These are phyloP conservation scores for Ogataea sp. DNA, from an alignment of 805 yeast species.

Conservation along the genomic window DNA sequence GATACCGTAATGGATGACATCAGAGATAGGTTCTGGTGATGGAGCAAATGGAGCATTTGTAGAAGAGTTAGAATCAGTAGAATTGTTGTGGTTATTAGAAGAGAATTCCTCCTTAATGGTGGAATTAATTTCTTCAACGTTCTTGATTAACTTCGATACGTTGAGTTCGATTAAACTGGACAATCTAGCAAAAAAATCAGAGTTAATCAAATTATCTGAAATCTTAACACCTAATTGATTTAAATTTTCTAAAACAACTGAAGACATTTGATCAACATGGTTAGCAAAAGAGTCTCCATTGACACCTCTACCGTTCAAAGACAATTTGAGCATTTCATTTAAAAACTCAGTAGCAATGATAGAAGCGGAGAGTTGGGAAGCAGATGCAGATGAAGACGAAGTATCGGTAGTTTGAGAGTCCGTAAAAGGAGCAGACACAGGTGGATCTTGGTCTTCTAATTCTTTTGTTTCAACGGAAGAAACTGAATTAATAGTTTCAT, in stretches of 20 bases:
- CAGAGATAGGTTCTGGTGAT: slow-evolving; percentile 1
- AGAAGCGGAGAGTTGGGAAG: not conserved
- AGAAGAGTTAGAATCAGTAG: slow-evolving; percentile 1
- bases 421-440: not conserved
- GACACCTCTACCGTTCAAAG: not conserved
- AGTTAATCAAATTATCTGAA: slow-evolving; percentile 13
- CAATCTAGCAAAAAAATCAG: slow-evolving; percentile 13
- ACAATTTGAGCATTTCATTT: not conserved
- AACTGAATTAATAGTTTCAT: not conserved
- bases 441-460: not conserved
- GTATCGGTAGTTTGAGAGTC: not conserved
- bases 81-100: slow-evolving; percentile 6
- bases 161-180: slow-evolving; percentile 13
- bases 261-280: not conserved
- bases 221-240: slow-evolving; percentile 11
- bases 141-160: slow-evolving; percentile 9
- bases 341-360: not conserved
- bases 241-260: slow-evolving; percentile 4
- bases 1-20: slow-evolving; percentile 12
- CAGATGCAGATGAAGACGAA: not conserved
- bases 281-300: not conserved
- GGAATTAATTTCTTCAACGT: slow-evolving; percentile 15
- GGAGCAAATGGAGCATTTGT: not conserved
- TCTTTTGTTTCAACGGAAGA: no score
- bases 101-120: slow-evolving; percentile 15